Conservation (phyloP, 441 rosid genomes). For the Theobroma grandiflorum region DNA sequence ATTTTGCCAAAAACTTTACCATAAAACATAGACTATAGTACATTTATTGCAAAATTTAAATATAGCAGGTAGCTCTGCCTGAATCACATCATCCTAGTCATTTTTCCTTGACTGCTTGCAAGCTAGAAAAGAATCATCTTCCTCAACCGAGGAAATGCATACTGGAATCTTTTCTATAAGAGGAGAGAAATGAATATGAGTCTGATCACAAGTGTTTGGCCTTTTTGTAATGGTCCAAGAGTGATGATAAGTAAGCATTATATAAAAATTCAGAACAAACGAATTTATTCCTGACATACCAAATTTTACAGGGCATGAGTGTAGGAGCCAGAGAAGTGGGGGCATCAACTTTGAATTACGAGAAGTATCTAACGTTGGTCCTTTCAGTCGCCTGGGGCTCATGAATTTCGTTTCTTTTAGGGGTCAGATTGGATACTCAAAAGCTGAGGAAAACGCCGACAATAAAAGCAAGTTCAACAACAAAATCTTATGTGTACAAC, state of each 20-base stretch:
- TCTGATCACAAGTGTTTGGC: constrained; percentile 7
- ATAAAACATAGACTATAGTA: background rate
- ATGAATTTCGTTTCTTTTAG: constrained; percentile 7
- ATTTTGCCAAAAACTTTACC: background rate
- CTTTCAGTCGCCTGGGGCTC: background rate
- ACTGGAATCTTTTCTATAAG: background rate
- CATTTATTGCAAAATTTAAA: background rate
- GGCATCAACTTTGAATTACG: background rate
- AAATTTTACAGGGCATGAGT: background rate
- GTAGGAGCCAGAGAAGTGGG: constrained; percentile 3
- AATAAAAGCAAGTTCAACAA: constrained; percentile 20
- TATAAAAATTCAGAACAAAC: too few species aligned
- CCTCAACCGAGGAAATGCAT: background rate
- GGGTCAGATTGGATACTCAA: constrained; percentile 3
- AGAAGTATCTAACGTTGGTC: background rate
- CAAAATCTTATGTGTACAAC: constrained; percentile 37
- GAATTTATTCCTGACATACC: background rate
- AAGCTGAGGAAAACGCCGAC: constrained; percentile 22
- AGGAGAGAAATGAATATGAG: background rate
- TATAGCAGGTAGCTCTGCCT: constrained; percentile 17
- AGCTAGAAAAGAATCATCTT: background rate
- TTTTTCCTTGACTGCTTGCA: constrained; percentile 8
- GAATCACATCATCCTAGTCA: constrained; percentile 38
- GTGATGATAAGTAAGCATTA: too few species aligned
- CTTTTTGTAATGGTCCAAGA: background rate